A percentile compares a stretch with the other conserved stretches of the same genome.
phyloP scores from a whole-genome alignment of 495 filamentous ascomycete species.

The Aspergillus carlsbadensis region DNA sequence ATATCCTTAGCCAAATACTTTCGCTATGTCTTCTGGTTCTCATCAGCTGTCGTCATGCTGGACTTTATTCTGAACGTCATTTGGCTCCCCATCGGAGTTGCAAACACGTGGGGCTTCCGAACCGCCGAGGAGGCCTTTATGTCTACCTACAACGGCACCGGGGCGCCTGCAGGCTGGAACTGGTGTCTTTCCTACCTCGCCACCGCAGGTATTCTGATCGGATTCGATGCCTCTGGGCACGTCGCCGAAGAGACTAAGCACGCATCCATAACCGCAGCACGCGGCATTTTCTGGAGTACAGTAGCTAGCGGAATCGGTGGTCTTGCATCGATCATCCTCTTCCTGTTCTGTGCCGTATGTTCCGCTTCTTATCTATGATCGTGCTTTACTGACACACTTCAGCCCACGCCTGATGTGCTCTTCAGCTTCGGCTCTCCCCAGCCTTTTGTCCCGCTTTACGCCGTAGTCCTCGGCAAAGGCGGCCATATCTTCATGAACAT shows the following conservation, averaged over 20 bases:
- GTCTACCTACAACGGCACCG: conserved; percentile 57
- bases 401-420: conserved; percentile 40
- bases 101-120: conserved; percentile 55
- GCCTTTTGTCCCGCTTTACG: conserved; percentile 54
- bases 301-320: conserved; percentile 51
- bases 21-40: conserved; percentile 48
- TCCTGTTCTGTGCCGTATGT: conserved; percentile 54
- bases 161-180: conserved; percentile 55
- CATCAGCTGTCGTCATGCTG: conserved; percentile 48
- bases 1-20: conserved; percentile 35
- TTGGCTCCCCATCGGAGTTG: conserved; percentile 55
- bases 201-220: conserved; percentile 58
- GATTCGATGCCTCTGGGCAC: conserved; percentile 57
- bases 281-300: conserved; percentile 57
- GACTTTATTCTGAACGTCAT: conserved; percentile 57
- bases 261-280: conserved; percentile 51
- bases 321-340: conserved; percentile 51
- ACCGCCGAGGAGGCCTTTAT: conserved; percentile 55
- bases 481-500: conserved; percentile 56
- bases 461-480: conserved; percentile 49
- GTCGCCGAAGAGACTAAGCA: conserved; percentile 59
- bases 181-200: conserved; percentile 60
- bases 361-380: background rate
- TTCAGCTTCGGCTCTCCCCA: conserved; percentile 50
- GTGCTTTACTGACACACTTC: background rate